Percentiles rank a stretch among this genome's conserved stretches.
Evolutionary conservation across 768 basidiomycete genomes (phyloP).

Genomic region (Mrakia gelida): DNA sequence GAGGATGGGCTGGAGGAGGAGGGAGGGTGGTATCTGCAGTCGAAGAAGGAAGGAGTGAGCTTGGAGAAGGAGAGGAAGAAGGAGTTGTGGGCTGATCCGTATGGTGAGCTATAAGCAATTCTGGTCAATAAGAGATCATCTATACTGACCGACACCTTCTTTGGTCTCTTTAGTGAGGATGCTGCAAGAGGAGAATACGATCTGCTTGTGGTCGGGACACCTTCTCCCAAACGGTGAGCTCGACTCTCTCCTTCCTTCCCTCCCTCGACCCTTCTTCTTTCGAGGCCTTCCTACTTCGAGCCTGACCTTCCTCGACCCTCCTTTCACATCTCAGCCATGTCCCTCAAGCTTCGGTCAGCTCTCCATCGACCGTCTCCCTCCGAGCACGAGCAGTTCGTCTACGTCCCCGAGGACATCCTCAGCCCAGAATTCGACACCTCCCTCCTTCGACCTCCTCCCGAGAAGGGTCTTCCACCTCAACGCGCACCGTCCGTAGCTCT

Average conservation of each 20-base stretch:
- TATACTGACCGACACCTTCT: not conserved
- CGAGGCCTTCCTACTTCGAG: not conserved
- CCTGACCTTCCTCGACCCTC: not conserved
- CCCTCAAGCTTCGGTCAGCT: not conserved
- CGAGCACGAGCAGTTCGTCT: not conserved
- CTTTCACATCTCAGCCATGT: not conserved
- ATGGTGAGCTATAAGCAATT: not conserved
- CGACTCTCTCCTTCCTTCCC: not conserved
- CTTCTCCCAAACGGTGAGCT: not conserved
- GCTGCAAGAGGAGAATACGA: conserved; percentile 1
- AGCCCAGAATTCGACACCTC: not conserved
- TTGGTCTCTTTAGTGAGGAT: not conserved
- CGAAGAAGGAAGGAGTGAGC: not conserved
- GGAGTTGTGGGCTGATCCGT: conserved; percentile 12
- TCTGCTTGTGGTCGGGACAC: not conserved
- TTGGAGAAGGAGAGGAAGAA: not conserved
- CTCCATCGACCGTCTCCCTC: not conserved
- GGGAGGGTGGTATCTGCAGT: not conserved
- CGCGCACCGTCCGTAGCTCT: not conserved
- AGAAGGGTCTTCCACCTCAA: not conserved
- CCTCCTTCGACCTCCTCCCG: not conserved
- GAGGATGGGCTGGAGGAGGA: not conserved
- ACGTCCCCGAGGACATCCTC: conserved; percentile 3
- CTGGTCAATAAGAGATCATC: not conserved
- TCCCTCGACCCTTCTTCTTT: not conserved